Base-by-base conservation (phyloP, 1,284 basidiomycete species). In the Leccinum laetum region DNA sequence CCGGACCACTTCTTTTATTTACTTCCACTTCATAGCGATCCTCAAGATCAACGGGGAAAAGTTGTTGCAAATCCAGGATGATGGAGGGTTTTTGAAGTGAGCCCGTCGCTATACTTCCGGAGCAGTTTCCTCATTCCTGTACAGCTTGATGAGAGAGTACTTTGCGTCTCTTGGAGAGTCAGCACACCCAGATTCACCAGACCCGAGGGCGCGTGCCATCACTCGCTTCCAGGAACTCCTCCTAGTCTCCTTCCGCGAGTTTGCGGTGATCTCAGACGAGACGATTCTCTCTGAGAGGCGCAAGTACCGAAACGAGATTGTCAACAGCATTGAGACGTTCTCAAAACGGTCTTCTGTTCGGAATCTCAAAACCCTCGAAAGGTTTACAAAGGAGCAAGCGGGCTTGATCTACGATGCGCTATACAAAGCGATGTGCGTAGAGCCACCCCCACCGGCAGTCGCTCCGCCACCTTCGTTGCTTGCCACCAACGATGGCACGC, bases 171-270 rank as follows among this genome's bases (percentile, higher is more conserved):
- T 99, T 18, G 98, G 95, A 56, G 93, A 97, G 26, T 97, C 96
- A 5, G 98, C 97, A 0, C 95, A 99, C 75, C 97, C 98, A 0
- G 81, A 91, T 68, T 95, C 97, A 44, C 78, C 85, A 4, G 96
- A 99, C 72, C 92, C 96, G 3, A 90, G 96, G 21, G 89, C 95
- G 7, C 92, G 95, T 18, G 94, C 96, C 53, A 98, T 99, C 72
- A 99, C 97, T 21, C 93, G 94, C 67, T 99, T 99, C 85, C 98
- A 99, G 78, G 96, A 99, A 79, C 87, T 99, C 4, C 87, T 97
- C 13, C 89, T 98, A 6, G 91, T 98, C 62, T 96, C 96, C 2
- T 98, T 98, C 86, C 89, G 98, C 64, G 98, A 99, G 78, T 99
- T 99, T 77, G 92, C 95, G 26, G 85, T 96, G 68, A 97, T 99